Base-by-base conservation (phyloP, 495 filamentous ascomycete species). In the Chaetomium tenue region DNA sequence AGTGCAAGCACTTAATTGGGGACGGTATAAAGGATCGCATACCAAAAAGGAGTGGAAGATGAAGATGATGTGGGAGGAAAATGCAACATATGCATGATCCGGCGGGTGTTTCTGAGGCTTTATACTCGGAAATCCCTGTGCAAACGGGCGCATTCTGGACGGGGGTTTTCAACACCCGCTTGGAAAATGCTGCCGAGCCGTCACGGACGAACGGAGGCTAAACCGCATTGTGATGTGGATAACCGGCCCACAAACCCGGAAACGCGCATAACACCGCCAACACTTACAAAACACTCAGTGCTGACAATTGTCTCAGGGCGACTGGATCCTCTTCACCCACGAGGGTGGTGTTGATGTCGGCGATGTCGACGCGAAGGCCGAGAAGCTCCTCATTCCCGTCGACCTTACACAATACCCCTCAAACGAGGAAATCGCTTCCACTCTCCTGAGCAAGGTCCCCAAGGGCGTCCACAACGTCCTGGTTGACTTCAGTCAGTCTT, bases 281-380 rank as follows among this genome's bases (percentile, higher is more conserved):
- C n/a, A 80, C 71, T 50, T 20, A 18, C 64, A 55, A 2, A 15
- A 47, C 56, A 30, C 28, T 30, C 28, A 59, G 23, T 33, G 57
- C 57, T 70, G 30, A 70, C 65, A 26, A 42, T 59, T 28, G 66
- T 46, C 70, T 40, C 63, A 98, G 94, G 94, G 95, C 73, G 94
- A 99, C 80, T 97, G 91, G 91, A 97, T 99, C 78, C 91, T 98
- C 73, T 98, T 98, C 84, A 96, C 91, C 66, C 91, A 98, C 80
- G 95, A 99, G 81, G 94, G 94, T 83, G 94, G 94, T 88, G 93
- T 99, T 67, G 94, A 98, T 78, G 94, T 98, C 74, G 94, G 94
- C 77, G 94, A 98, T 89, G 94, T 98, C 64, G 94, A 98, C 73
- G 91, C 87, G 47, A 99, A 99, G 84, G 94, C 94, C 47, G 91